These are phyloP conservation scores for Colletotrichum destructivum DNA, from an alignment of 2,329 filamentous ascomycete species.

Conservation along the genomic window DNA sequence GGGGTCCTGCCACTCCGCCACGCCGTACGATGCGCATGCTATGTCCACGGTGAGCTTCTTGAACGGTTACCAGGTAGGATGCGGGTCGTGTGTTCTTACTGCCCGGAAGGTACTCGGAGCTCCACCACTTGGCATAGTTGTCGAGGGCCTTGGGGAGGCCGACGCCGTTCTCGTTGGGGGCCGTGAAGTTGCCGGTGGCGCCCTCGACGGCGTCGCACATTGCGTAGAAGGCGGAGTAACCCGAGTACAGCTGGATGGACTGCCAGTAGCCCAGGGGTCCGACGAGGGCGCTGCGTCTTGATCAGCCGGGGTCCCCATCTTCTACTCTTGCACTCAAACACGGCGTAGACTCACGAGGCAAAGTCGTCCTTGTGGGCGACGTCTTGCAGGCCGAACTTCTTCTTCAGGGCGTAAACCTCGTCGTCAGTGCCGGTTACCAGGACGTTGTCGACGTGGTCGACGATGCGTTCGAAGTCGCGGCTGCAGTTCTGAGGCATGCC, in stretches of 20 bases:
- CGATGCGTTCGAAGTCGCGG: slow-evolving; percentile 64
- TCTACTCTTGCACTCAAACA: slow-evolving; percentile 17
- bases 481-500: slow-evolving; percentile 74
- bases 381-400: slow-evolving; percentile 65
- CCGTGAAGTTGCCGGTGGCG: slow-evolving; percentile 41
- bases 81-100: slow-evolving; percentile 54
- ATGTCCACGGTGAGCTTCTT: neutral
- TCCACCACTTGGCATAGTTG: slow-evolving; percentile 70
- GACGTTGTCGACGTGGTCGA: slow-evolving; percentile 68
- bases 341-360: slow-evolving; percentile 48
- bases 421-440: slow-evolving; percentile 58
- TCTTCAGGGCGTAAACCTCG: slow-evolving; percentile 62
- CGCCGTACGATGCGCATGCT: slow-evolving; percentile 65
- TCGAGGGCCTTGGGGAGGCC: slow-evolving; percentile 67
- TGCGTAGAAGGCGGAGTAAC: slow-evolving; percentile 53
- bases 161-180: slow-evolving; percentile 60
- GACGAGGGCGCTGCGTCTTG: slow-evolving; percentile 45
- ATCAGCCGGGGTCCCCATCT: neutral
- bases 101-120: slow-evolving; percentile 59
- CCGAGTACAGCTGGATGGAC: slow-evolving; percentile 51
- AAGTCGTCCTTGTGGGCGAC: slow-evolving; percentile 66
- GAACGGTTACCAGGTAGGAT: neutral
- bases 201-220: slow-evolving; percentile 54
- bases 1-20: slow-evolving; percentile 58
- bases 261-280: slow-evolving; percentile 53